Conservation (phyloP, 805 yeast genomes). For the Phaffomyces opuntiae region DNA sequence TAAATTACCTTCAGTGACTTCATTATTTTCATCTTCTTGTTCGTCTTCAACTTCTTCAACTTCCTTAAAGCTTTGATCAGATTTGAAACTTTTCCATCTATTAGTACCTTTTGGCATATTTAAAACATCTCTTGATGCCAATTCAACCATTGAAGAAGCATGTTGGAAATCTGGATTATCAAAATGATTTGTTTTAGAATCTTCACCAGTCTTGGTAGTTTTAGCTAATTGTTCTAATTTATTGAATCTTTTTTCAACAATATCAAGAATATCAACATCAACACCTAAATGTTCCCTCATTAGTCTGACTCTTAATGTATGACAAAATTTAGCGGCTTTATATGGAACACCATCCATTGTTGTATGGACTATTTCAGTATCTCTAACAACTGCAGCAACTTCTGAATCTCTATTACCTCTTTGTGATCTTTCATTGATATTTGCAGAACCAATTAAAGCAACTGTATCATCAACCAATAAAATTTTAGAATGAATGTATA, state of each 20-base stretch:
- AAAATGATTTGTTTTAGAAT: conserved; percentile 38
- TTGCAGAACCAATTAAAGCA: conserved; percentile 96
- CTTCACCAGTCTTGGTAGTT: conserved; percentile 16
- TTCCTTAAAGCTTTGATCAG: not conserved
- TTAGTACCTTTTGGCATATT: conserved; percentile 39
- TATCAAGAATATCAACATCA: conserved; percentile 78
- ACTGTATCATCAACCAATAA: conserved; percentile 89
- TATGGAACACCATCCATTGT: conserved; percentile 79
- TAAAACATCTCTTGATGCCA: conserved; percentile 65
- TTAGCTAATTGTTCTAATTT: conserved; percentile 31
- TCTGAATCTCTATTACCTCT: conserved; percentile 93
- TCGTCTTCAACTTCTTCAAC: conserved; percentile 21
- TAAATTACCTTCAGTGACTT: conserved; percentile 18
- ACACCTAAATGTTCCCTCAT: conserved; percentile 98
- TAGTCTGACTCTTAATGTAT: conserved; percentile 76
- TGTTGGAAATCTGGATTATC: conserved; percentile 25
- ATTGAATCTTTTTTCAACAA: conserved; percentile 67
- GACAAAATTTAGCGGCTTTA: conserved; percentile 82
- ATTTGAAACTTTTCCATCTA: conserved; percentile 33
- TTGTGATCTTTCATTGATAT: conserved; percentile 94
- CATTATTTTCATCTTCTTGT: conserved; percentile 14
- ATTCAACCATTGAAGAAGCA: conserved; percentile 65
- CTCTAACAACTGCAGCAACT: conserved; percentile 83
- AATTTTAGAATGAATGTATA: conserved; percentile 89
- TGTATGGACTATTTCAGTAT: conserved; percentile 58